phyloP scores from a whole-genome alignment of 1,139 yeast genomes.

The Petasospora rhodanensis region DNA sequence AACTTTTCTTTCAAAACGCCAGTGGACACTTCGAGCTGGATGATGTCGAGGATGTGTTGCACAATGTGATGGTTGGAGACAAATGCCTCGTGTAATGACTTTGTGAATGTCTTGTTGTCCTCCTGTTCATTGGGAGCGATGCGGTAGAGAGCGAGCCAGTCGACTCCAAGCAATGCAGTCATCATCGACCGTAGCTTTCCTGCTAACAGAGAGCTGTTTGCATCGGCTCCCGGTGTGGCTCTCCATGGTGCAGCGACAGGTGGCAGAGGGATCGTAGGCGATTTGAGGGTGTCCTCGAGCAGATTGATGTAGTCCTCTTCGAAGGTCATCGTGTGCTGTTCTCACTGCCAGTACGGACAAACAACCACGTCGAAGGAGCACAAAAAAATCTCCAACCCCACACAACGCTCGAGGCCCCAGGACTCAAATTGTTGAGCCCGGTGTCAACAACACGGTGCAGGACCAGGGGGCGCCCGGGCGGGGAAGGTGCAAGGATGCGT shows the following conservation, averaged over 20 bases:
- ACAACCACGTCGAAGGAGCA: too few species aligned
- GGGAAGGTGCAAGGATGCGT: too few species aligned
- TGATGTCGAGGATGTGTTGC: conserved; percentile 6
- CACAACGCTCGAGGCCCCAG: too few species aligned
- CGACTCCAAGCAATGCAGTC: conserved; percentile 1
- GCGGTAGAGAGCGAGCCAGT: conserved; percentile 8
- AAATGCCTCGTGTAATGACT: conserved; percentile 1
- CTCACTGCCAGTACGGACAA: too few species aligned
- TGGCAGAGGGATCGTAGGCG: conserved; percentile 7
- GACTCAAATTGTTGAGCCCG: too few species aligned
- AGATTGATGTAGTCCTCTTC: conserved; percentile 10
- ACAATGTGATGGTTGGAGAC: conserved; percentile 3
- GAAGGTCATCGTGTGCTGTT: conserved; percentile 8
- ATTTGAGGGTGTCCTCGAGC: conserved; percentile 4
- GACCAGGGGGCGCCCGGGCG: too few species aligned
- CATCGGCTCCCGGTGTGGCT: too few species aligned
- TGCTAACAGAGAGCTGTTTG: too few species aligned
- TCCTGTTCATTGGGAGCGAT: conserved; percentile 4
- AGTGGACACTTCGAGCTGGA: conserved; percentile 7
- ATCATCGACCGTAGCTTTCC: conserved; percentile 4
- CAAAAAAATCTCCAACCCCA: too few species aligned
- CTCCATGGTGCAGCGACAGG: conserved; percentile 8
- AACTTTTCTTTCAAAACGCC: conserved; percentile 3
- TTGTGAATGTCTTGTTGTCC: conserved; percentile 1
- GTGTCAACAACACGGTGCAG: too few species aligned